Evolutionary conservation across 768 basidiomycete genomes (phyloP), one percentile per base, ranked within the genome.

Genomic region (Boletus reticuloceps): DNA sequence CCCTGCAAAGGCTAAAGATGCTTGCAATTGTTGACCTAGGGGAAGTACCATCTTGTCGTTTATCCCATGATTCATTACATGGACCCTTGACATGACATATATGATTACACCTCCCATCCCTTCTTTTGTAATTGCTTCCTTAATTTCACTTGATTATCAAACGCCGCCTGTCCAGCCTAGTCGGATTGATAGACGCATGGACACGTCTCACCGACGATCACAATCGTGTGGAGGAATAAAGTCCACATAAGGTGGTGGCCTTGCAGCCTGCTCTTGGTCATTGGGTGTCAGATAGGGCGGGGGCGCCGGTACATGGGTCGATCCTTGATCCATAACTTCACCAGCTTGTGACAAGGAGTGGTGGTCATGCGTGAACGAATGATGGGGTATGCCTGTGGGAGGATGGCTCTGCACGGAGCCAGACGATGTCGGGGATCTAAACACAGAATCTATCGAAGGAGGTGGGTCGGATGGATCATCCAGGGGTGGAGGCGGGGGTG

Each of bases 391-490:
- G n/a, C 76, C 69, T 34, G 67, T 59, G 13, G 70, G 44, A 14
- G 67, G 43, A 46, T 56, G 60, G 20, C 53, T 25, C 47, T 62
- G 63, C 29, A 54, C 58, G 37, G 55, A 19, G 27, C 50, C 64
- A 55, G 58, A 60, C 47, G 50, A 69, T 13, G 49, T 58, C 56
- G 54, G 73, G 8, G 74, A 72, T 62, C 78, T 78, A 64, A 87
- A 91, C 47, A 84, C 86, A 10, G 88, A 91, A 69, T 94, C 89
- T 62, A 94, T 94, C 7, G 88, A 89, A 13, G 91, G 91, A 6
- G 91, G 91, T 20, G 91, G 91, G 67, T 94, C 91, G 3, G 85
- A 86, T 20, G 91, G 91, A 69, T 94, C 91, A 63, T 94, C 91
- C 75, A 92, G 80, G 34, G 86, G 84, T 17, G 86, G 87, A 0